Evolutionary conservation across 2,329 filamentous ascomycete species (phyloP), one percentile per base, ranked within the genome.

Genomic region (Epicoccum nigrum): DNA sequence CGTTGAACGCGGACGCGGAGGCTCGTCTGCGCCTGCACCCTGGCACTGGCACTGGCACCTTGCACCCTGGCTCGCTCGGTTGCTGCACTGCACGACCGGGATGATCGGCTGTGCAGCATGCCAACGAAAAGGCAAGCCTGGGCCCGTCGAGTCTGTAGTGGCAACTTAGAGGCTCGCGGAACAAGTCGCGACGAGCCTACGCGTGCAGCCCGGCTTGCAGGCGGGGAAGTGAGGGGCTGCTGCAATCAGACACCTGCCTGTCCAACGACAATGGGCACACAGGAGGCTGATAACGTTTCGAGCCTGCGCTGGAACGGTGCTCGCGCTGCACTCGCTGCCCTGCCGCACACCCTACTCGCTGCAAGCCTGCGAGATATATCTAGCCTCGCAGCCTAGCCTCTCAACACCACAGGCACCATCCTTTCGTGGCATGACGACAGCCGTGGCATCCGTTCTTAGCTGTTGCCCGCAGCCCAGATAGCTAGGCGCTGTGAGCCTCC

Each of bases 331-430:
- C 17, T 25, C 28, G 28, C 20, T 32, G 48, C 48, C 12, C 33
- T 27, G 20, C 17, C 17, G 7, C 27, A 7, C 17, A 45, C 51
- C 41, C 54, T 44, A 56, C 54, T 52, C 49, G 39, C 51, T 51
- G 42, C 30, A 11, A 20, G 33, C 19, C 51, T 62, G 58, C 60
- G 51, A 46, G 45, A 54, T 54, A 49, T 25, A 28, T n/a, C 56
- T 63, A 62, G 62, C 39, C 45, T 45, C 47, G 37, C 44, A 39
- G 28, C 46, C 51, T 65, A 66, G 63, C 53, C 52, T 51, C 63
- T 66, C 63, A 66, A 66, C 63, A 65, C 60, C 57, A 63, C 16
- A 31, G 39, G 35, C 48, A 54, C 45, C 47, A 48, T 45, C 51
- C 51, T 44, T 28, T 45, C 30, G 49, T 28, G 12, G 20, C 34